These are phyloP conservation scores for Ogataea kodamae DNA, from an alignment of 805 yeast species.

Conservation along the genomic window DNA sequence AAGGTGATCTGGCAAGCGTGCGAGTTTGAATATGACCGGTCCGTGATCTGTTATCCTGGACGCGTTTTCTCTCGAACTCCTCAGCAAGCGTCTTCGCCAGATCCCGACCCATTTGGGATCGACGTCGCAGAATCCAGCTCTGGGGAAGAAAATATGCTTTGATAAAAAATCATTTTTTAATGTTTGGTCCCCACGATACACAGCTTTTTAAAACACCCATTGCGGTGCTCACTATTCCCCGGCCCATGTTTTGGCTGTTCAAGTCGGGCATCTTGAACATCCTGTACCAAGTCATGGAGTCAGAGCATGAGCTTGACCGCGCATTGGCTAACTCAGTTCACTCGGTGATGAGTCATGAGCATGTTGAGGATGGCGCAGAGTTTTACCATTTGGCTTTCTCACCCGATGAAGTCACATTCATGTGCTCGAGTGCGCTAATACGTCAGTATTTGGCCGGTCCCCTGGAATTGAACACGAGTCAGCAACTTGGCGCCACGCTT, in stretches of 20 bases:
- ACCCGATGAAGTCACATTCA: constrained; percentile 59
- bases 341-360: constrained; percentile 12
- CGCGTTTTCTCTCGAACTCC: background rate
- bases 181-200: constrained; percentile 31
- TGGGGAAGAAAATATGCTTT: constrained; percentile 3
- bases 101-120: constrained; percentile 9
- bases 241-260: constrained; percentile 52
- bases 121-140: constrained; percentile 8
- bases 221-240: constrained; percentile 50
- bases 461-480: constrained; percentile 26
- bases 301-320: constrained; percentile 7
- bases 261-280: constrained; percentile 48
- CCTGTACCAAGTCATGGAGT: constrained; percentile 36
- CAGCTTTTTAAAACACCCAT: constrained; percentile 45
- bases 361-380: constrained; percentile 36
- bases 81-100: background rate
- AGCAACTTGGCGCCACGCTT: constrained; percentile 35
- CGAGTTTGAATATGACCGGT: constrained; percentile 17
- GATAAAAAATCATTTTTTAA: constrained; percentile 3
- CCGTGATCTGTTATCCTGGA: constrained; percentile 28
- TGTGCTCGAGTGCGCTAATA: constrained; percentile 44
- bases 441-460: constrained; percentile 38
- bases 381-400: constrained; percentile 63
- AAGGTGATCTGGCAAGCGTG: constrained; percentile 35
- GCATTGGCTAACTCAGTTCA: constrained; percentile 15